phyloP scores from a whole-genome alignment of 768 basidiomycete species.

The Termitomyces sp. region DNA sequence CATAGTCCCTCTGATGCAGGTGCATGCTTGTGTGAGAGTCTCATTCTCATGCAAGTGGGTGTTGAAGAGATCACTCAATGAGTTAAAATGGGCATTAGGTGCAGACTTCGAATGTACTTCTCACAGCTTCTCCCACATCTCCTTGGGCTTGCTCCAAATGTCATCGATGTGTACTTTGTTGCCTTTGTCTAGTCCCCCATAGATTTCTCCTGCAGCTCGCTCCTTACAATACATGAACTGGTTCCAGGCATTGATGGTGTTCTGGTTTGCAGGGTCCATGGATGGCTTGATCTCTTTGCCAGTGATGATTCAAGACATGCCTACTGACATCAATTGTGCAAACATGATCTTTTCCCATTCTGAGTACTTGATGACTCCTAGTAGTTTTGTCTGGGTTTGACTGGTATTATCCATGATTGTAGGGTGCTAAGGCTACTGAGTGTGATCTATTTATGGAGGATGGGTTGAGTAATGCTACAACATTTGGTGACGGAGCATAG shows the following conservation, averaged over 20 bases:
- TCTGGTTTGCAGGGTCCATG: neutral
- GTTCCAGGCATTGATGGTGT: neutral
- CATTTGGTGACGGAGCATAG: neutral
- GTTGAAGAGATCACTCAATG: neutral
- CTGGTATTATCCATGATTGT: neutral
- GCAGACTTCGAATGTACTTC: neutral
- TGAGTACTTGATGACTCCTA: neutral
- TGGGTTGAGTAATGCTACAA: neutral
- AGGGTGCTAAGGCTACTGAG: too few species aligned
- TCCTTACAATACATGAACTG: neutral
- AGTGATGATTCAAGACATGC: neutral
- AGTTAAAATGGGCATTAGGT: neutral
- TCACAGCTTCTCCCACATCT: too few species aligned
- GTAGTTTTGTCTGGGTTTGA: neutral
- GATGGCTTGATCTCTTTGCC: neutral
- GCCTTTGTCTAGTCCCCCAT: too few species aligned
- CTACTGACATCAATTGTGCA: neutral
- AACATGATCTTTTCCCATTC: neutral
- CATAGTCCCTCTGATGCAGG: neutral
- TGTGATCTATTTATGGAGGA: too few species aligned
- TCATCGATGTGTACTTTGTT: neutral
- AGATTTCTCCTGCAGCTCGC: neutral
- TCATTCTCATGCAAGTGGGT: neutral
- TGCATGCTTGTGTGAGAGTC: neutral
- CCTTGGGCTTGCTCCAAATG: too few species aligned